These are phyloP conservation scores for Pichia californica DNA, from an alignment of 805 yeast species.

Conservation along the genomic window DNA sequence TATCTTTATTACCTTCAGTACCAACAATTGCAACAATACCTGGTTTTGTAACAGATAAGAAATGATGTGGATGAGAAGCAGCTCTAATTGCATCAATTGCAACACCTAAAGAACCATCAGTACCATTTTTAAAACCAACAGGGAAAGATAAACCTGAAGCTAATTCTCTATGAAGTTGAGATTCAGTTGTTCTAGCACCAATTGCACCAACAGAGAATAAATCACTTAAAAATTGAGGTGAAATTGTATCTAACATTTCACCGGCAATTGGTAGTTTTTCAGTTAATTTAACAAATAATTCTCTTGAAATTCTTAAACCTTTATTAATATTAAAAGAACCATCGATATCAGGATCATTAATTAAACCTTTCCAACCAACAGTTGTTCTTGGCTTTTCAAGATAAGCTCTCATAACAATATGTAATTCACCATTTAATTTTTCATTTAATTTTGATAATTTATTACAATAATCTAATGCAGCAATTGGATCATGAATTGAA, in stretches of 20 bases:
- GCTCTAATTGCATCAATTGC: slow-evolving; percentile 93
- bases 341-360: slow-evolving; percentile 94
- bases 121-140: slow-evolving; percentile 96
- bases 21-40: slow-evolving; percentile 96
- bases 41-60: slow-evolving; percentile 89
- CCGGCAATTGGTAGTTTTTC: slow-evolving; percentile 88
- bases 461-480: slow-evolving; percentile 84
- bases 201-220: slow-evolving; percentile 92
- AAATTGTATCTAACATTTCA: slow-evolving; percentile 96
- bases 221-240: slow-evolving; percentile 93
- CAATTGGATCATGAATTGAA: slow-evolving; percentile 89
- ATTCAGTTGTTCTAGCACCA: slow-evolving; percentile 98
- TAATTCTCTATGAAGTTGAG: slow-evolving; percentile 94
- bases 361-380: slow-evolving; percentile 98
- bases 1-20: slow-evolving; percentile 86
- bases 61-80: slow-evolving; percentile 89
- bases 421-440: slow-evolving; percentile 64
- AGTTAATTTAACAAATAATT: slow-evolving; percentile 77
- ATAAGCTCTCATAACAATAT: slow-evolving; percentile 95
- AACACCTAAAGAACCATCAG: slow-evolving; percentile 89
- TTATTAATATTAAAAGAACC: slow-evolving; percentile 90
- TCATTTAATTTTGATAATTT: slow-evolving; percentile 53
- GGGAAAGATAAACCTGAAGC: slow-evolving; percentile 99
- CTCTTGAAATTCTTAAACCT: slow-evolving; percentile 83
- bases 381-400: slow-evolving; percentile 98